Evolutionary conservation across 2,329 filamentous ascomycete species (phyloP).

Genomic region (Helotiales sp.): DNA sequence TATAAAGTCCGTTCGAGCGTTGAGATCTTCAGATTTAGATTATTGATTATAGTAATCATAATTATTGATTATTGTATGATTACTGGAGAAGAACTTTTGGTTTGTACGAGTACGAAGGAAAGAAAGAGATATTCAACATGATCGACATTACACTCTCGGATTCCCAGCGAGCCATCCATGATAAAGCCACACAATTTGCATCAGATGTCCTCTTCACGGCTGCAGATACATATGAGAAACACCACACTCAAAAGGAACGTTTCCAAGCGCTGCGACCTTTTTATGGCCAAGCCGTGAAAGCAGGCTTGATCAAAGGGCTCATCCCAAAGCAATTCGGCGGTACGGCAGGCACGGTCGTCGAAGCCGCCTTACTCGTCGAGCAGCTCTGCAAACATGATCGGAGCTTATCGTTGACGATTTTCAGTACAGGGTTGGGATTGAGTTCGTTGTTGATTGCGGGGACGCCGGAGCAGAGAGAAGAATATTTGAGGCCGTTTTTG

Average conservation of each 20-base stretch:
- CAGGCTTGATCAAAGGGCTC: constrained; percentile 54
- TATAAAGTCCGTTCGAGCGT: too few species aligned
- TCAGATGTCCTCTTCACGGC: constrained; percentile 36
- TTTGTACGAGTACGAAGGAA: too few species aligned
- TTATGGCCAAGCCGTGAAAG: constrained; percentile 50
- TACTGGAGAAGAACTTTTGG: too few species aligned
- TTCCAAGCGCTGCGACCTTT: constrained; percentile 55
- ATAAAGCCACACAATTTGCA: constrained; percentile 40
- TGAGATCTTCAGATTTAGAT: background rate
- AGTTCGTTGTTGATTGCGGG: constrained; percentile 54
- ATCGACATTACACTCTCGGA: constrained; percentile 44
- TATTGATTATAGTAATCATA: background rate
- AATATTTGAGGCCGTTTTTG: constrained; percentile 55
- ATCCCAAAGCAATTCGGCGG: constrained; percentile 54
- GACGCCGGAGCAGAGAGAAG: constrained; percentile 47
- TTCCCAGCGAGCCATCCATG: constrained; percentile 37
- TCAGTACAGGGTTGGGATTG: constrained; percentile 57
- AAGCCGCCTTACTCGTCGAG: constrained; percentile 56
- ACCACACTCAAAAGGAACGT: constrained; percentile 41
- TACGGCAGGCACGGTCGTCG: constrained; percentile 48
- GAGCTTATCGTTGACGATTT: constrained; percentile 54
- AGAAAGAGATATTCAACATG: constrained; percentile 24
- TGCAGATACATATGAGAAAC: constrained; percentile 37
- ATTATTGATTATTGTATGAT: too few species aligned
- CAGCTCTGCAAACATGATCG: constrained; percentile 59